A percentile compares a stretch with the other conserved stretches of the same genome.
phyloP scores from a whole-genome alignment of 345 rosid species.

The Cochlearia excelsa region DNA sequence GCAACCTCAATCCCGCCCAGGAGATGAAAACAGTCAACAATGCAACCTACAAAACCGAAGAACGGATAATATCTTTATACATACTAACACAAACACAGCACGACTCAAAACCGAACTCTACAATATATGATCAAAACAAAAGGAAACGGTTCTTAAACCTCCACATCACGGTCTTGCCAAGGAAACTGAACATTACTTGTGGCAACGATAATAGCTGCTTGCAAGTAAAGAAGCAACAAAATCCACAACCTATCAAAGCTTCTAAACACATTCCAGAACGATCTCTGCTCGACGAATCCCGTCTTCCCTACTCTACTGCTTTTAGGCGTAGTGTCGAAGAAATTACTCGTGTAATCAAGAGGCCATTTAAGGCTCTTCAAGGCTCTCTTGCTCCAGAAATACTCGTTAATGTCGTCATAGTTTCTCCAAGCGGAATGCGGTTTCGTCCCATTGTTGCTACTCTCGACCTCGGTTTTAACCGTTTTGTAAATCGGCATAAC shows the following conservation, averaged over 20 bases:
- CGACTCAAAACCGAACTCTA: slow-evolving; percentile 21
- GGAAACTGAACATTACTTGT: slow-evolving; percentile 57
- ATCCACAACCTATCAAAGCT: slow-evolving; percentile 94
- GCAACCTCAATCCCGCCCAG: slow-evolving; percentile 68
- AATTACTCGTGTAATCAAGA: slow-evolving; percentile 64
- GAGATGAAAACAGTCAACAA: slow-evolving; percentile 80
- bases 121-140: slow-evolving; percentile 2
- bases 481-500: slow-evolving; percentile 85
- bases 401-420: slow-evolving; percentile 92
- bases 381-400: slow-evolving; percentile 90
- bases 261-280: slow-evolving; percentile 78
- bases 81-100: slow-evolving; percentile 6
- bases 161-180: slow-evolving; percentile 60
- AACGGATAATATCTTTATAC: slow-evolving; percentile 2
- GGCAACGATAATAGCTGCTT: slow-evolving; percentile 75
- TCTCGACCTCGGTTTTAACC: slow-evolving; percentile 70
- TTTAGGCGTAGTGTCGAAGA: slow-evolving; percentile 55
- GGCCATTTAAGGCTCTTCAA: slow-evolving; percentile 90
- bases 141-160: slow-evolving; percentile 27
- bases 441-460: slow-evolving; percentile 84
- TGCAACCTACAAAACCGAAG: slow-evolving; percentile 50
- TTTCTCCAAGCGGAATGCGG: slow-evolving; percentile 94
- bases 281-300: slow-evolving; percentile 93
- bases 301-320: slow-evolving; percentile 82
- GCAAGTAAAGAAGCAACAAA: slow-evolving; percentile 69